Evolutionary conservation across 75 land plant genomes (phyloP), one percentile per base, ranked within the genome.

Genomic region (Adiantum capillusveneris): DNA sequence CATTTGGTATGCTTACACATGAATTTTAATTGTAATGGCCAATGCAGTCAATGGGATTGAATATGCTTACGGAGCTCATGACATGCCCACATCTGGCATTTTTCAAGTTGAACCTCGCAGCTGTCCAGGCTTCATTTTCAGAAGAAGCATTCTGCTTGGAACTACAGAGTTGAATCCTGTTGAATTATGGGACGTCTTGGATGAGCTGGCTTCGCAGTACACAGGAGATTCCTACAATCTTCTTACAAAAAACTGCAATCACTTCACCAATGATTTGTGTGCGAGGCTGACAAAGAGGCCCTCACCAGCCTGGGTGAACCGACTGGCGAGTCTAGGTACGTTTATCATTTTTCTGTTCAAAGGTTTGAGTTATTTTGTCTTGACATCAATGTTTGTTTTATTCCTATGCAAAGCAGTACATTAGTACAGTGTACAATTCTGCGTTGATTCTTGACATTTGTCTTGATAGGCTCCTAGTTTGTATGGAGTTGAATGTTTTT

Each of bases 251-350:
- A 91, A 91, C 61, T 91, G 97, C 63, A 91, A 91, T 48, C 97
- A 91, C 59, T 91, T 91, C 65, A 79, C 83, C 69, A 80, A 88
- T 58, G 97, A 91, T 59, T 51, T 87, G 26, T 81, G 88, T 58
- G 58, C 67, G 56, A 76, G 76, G 65, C 64, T 91, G 24, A 84
- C 86, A 7, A 85, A 85, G 18, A 84, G 71, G 20, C 41, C 63
- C 7, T 79, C 82, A 51, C 97, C 97, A 11, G 83, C 79, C 53
- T 91, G 96, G 97, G 88, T 91, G 21, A 91, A 91, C 64, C 88
- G 97, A 22, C 81, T 91, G 13, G 97, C 97, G 2, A 82, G 71
- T 50, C 71, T 91, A 72, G 97, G 96, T 76, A 18, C 3, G 0
- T 53, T 65, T 24, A 60, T 63, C 3, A 71, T 30, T 6, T 71